Base-by-base conservation (phyloP, 352 stramenopile genomes). In the Phytopythium boreale region DNA sequence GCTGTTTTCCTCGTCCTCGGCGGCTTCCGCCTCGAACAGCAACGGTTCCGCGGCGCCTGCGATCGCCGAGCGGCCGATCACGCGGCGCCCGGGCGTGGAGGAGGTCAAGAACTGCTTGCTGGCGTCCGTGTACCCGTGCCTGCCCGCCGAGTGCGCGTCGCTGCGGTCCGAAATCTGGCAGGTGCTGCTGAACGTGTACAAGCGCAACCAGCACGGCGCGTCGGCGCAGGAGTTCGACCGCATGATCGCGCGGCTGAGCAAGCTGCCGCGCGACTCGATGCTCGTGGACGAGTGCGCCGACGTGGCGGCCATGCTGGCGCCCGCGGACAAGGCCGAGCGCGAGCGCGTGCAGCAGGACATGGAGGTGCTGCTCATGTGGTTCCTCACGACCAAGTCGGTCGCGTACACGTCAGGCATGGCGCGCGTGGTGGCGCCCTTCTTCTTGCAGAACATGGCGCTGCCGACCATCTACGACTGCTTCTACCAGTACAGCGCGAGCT, bases 391-490 rank as follows among this genome's bases (percentile, higher is more conserved):
- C 55, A 93, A 93, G 51, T 89, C 81, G 44, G 78, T 93, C 39
- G 75, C 72, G 22, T 93, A 93, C 69, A 76, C 68, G 22, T 74
- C 76, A 46, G 85, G 85, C 36, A 93, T 93, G 85, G 85, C 85
- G 39, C 77, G 83, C 14, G 83, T 89, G 2, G 80, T 93, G 2
- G 85, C 81, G 19, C 76, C 82, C 24, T 91, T 93, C 62, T 92
- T 93, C 62, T 58, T 86, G 44, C 64, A 91, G 17, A 70, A 88
- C 44, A 77, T 93, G 63, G 80, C 85, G 36, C 70, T 93, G 27
- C 73, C 84, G 15, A 91, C 83, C 5, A 83, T 93, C 57, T 93
- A 93, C 68, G 85, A 93, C 74, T 93, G 85, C 70, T 93, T 91
- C 56, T 93, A 93, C 67, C 85, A 92, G 69, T 93, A 88, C 61